These are phyloP conservation scores for Cucurbita argyrosperma DNA, from an alignment of 306 rosid species.

Conservation along the genomic window DNA sequence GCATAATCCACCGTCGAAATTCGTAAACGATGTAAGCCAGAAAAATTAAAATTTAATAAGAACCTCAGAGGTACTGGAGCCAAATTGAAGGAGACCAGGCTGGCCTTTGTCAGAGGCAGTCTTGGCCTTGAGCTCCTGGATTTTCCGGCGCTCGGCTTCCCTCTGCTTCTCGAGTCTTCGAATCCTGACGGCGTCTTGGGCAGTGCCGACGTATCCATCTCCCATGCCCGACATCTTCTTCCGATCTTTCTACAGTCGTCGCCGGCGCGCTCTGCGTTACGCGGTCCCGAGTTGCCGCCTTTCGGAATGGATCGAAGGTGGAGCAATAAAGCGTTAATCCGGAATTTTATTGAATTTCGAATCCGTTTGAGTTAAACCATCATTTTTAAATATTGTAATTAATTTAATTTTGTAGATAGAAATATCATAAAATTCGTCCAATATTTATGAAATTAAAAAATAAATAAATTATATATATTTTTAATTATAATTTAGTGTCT, in stretches of 20 bases:
- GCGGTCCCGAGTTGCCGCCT: not conserved
- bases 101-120: slow-evolving; percentile 64
- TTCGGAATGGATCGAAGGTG: not conserved
- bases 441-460: no score
- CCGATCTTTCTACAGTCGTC: not conserved
- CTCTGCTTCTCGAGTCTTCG: slow-evolving; percentile 93
- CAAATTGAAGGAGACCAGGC: slow-evolving; percentile 93
- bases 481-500: no score
- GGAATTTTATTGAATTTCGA: not conserved
- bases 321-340: not conserved
- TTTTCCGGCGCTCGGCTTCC: slow-evolving; percentile 94
- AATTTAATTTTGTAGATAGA: no score
- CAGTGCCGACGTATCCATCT: slow-evolving; percentile 96
- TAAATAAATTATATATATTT: no score
- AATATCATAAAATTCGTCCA: no score
- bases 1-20: not conserved
- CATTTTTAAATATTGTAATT: no score
- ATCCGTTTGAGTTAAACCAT: no score
- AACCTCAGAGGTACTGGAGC: slow-evolving; percentile 93
- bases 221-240: slow-evolving; percentile 87
- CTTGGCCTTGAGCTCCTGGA: slow-evolving; percentile 86
- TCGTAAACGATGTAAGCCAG: not conserved
- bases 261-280: not conserved
- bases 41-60: not conserved
- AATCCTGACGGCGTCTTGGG: slow-evolving; percentile 88